Evolutionary conservation across 495 filamentous ascomycete genomes (phyloP).

Genomic region (Cladorrhinum samala): DNA sequence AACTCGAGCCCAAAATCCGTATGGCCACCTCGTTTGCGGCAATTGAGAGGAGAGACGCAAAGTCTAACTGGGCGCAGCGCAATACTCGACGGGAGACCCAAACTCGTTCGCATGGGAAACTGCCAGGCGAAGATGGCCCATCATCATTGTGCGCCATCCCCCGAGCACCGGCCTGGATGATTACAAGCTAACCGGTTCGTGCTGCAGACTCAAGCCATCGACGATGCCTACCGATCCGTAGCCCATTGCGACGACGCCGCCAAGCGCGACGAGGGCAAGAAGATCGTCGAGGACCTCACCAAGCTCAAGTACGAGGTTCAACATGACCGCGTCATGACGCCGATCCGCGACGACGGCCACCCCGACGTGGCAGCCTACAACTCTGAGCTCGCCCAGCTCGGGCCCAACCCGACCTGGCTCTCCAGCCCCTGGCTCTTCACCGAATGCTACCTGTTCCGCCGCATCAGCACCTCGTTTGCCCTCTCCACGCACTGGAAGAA

Average conservation of each 20-base stretch:
- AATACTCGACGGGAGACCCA: constrained; percentile 69
- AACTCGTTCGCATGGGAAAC: constrained; percentile 83
- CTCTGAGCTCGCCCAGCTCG: constrained; percentile 68
- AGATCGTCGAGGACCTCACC: constrained; percentile 71
- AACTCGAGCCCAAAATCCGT: constrained; percentile 35
- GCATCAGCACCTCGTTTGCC: constrained; percentile 68
- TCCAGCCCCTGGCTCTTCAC: constrained; percentile 78
- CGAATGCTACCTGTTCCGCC: constrained; percentile 93
- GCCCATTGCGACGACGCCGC: constrained; percentile 52
- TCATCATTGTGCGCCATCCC: constrained; percentile 65
- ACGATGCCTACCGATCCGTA: constrained; percentile 80
- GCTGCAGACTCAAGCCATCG: constrained; percentile 80
- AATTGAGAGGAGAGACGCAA: too few relatives aligned
- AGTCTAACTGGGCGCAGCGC: constrained; percentile 49
- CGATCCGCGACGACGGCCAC: constrained; percentile 73
- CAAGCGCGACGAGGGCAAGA: constrained; percentile 74
- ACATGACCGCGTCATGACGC: constrained; percentile 79
- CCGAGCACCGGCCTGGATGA: constrained; percentile 3
- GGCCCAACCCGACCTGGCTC: constrained; percentile 67
- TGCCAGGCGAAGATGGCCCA: constrained; percentile 80
- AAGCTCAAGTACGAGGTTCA: constrained; percentile 93
- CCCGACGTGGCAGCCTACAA: constrained; percentile 81
- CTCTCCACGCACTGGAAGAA: constrained; percentile 78
- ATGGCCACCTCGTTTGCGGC: too few relatives aligned
- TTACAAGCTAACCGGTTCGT: neutral